Evolutionary conservation across 257 asterid species (phyloP).

Genomic region (Phtheirospermum japonicum): DNA sequence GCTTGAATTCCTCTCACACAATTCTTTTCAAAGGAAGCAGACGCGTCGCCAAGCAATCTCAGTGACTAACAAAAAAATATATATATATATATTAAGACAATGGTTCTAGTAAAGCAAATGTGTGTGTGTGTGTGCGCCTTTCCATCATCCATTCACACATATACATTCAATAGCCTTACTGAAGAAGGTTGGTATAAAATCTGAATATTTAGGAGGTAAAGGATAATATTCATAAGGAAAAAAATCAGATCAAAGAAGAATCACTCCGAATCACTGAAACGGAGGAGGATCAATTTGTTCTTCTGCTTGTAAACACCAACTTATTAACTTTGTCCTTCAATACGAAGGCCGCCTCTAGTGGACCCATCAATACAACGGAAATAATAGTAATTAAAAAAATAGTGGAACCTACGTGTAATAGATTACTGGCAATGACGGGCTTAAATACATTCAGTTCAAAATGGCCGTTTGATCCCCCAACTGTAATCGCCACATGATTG

Average conservation of each 20-base stretch:
- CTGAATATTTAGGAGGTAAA: background rate
- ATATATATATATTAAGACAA: constrained; percentile 16
- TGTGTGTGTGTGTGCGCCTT: too few relatives aligned
- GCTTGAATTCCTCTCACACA: constrained; percentile 96
- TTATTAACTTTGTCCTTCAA: background rate
- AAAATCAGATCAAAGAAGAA: constrained; percentile 9
- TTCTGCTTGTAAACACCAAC: background rate
- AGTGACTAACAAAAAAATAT: constrained; percentile 50
- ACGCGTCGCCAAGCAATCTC: constrained; percentile 94
- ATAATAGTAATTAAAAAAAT: background rate
- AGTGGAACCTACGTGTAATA: constrained; percentile 66
- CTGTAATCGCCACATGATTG: constrained; percentile 87
- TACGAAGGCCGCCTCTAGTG: too few relatives aligned
- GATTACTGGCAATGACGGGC: constrained; percentile 89
- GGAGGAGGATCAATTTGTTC: background rate
- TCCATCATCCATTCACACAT: background rate
- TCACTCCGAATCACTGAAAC: background rate
- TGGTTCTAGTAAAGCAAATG: constrained; percentile 14
- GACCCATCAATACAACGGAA: too few relatives aligned
- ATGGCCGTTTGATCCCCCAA: constrained; percentile 93
- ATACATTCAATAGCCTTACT: background rate
- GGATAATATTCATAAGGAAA: background rate
- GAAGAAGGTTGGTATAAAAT: background rate
- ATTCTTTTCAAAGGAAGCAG: constrained; percentile 92
- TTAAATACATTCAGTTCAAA: constrained; percentile 92